phyloP scores from a whole-genome alignment of 2,329 filamentous ascomycete genomes.

The Neospermospora avenae region DNA sequence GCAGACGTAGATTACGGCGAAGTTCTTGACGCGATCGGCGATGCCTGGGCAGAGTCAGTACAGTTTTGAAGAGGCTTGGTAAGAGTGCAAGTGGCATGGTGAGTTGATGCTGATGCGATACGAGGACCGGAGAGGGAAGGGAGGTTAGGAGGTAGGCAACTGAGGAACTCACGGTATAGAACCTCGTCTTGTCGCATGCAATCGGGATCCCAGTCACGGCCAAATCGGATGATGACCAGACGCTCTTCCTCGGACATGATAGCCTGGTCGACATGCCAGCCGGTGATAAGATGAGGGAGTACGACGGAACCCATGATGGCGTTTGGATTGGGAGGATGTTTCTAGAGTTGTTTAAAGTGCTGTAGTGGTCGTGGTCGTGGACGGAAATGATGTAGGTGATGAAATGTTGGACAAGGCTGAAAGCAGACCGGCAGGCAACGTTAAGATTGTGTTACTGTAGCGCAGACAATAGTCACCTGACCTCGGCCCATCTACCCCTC shows the following conservation, averaged over 20 bases:
- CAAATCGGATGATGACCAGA: slow-evolving; percentile 90
- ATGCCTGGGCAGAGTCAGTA: slow-evolving; percentile 48
- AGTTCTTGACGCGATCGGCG: slow-evolving; percentile 90
- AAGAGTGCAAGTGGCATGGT: no score
- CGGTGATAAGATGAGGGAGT: slow-evolving; percentile 83
- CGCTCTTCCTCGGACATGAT: slow-evolving; percentile 88
- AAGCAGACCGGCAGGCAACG: background rate
- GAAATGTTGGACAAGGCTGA: slow-evolving; percentile 4
- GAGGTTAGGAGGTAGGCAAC: background rate
- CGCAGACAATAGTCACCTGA: no score
- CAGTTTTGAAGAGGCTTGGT: background rate
- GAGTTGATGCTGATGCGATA: no score
- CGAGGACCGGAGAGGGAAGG: background rate
- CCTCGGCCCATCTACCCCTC: background rate
- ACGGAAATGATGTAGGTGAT: background rate
- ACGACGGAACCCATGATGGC: slow-evolving; percentile 69
- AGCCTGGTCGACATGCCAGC: slow-evolving; percentile 98
- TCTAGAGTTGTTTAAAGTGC: no score
- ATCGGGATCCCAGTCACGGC: slow-evolving; percentile 79
- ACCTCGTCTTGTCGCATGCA: slow-evolving; percentile 86
- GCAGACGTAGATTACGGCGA: slow-evolving; percentile 88
- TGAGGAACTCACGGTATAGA: slow-evolving; percentile 42
- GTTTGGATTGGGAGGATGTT: background rate
- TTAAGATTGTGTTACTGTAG: background rate
- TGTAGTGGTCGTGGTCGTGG: no score